Evolutionary conservation across 1,284 basidiomycete genomes (phyloP), one percentile per base, ranked within the genome.

Genomic region (Amylostereum areolatum): DNA sequence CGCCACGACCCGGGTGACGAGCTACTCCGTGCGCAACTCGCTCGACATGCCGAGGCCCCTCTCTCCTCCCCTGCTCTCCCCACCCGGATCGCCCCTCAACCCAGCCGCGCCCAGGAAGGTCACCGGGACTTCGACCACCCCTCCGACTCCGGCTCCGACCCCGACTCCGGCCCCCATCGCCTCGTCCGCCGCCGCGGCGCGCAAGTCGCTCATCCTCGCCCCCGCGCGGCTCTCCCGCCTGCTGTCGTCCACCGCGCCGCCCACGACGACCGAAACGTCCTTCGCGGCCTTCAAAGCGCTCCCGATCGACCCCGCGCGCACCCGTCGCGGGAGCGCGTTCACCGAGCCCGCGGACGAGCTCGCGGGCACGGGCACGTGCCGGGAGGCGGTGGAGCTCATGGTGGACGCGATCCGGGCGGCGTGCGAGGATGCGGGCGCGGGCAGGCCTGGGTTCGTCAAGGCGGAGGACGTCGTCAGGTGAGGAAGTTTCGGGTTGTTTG

Each of bases 21-120:
- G 88, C 51, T 95, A 95, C 66, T 92, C 91, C 1, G 72, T 95
- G 39, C 75, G 83, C 47, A 94, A 93, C 66, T 76, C 66, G 53
- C 52, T 81, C 2, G 73, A 74, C 39, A 55, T 54, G 46, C 59
- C 47, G 45, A 64, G 46, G 31, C 59, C 63, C 11, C 37, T 62
- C 31, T 59, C 62, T 40, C 53, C 59, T 30, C 48, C 50, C 35
- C 36, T 52, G 24, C 33, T 55, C 12, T 48, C 35, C 24, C 46
- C 24, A 29, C 47, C 43, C 30, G 39, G 53, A 12, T 47, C 56
- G 27, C 24, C 32, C 24, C n/a, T 54, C 3, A 28, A 37, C 37
- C 33, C 41, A 29, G 45, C 47, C 47, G 44, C 48, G 24, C 44
- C 48, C 12, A 48, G 39, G 35, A 45, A 45, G 8, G 51, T 56